Percentiles rank a stretch among this genome's conserved stretches.
phyloP scores from a whole-genome alignment of 1,139 yeast species.

The Pichia sp. region DNA sequence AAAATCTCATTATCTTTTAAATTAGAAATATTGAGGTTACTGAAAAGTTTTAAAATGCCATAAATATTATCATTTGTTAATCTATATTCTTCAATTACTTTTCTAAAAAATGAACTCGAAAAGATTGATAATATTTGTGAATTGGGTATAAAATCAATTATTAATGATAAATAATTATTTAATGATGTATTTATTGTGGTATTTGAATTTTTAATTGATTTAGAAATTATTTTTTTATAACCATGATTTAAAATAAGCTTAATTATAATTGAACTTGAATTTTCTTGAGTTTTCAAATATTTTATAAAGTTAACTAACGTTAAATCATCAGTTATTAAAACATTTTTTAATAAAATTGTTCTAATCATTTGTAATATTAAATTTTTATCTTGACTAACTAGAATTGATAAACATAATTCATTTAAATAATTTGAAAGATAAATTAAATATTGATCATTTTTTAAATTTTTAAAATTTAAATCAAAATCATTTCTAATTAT shows the following conservation, averaged over 20 bases:
- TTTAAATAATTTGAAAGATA: constrained; percentile 19
- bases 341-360: constrained; percentile 25
- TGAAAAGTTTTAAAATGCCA: constrained; percentile 27
- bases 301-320: constrained; percentile 21
- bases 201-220: too few relatives aligned
- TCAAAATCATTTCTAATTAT: constrained; percentile 29
- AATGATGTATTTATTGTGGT: too few relatives aligned
- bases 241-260: constrained; percentile 27
- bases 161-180: constrained; percentile 25
- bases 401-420: constrained; percentile 14
- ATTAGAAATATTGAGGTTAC: constrained; percentile 2
- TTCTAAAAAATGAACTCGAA: constrained; percentile 22
- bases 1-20: neutral
- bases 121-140: constrained; percentile 14
- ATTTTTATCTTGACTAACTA: constrained; percentile 18
- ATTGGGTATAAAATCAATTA: constrained; percentile 23
- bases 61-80: constrained; percentile 28
- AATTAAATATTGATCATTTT: constrained; percentile 12
- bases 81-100: constrained; percentile 28
- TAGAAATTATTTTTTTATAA: constrained; percentile 18
- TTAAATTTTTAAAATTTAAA: constrained; percentile 10
- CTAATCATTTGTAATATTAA: constrained; percentile 23
- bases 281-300: constrained; percentile 18
- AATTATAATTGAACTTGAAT: constrained; percentile 13
- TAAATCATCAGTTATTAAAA: constrained; percentile 21